Conservation (phyloP, 306 rosid genomes). For the Spatholobus suberectus region DNA sequence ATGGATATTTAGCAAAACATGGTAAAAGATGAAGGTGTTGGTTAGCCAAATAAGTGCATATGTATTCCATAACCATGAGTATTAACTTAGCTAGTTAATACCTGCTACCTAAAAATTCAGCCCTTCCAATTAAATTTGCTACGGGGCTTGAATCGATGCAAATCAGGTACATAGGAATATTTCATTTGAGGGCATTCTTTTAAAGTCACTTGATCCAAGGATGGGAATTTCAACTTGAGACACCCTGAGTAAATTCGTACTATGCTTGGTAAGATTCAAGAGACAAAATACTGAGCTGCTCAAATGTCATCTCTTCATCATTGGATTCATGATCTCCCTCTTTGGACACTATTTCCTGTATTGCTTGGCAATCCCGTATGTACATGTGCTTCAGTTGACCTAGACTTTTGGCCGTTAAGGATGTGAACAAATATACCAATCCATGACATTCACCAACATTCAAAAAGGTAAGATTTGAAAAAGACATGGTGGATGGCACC, state of each 20-base stretch:
- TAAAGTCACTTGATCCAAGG: neutral
- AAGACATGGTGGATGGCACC: neutral
- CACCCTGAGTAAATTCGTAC: slow-evolving; percentile 6
- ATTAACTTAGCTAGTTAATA: neutral
- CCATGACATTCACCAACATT: neutral
- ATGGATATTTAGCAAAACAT: neutral
- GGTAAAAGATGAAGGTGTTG: neutral
- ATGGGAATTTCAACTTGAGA: slow-evolving; percentile 16
- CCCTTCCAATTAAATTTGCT: neutral
- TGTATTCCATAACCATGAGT: neutral
- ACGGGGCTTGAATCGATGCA: neutral
- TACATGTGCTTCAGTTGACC: neutral
- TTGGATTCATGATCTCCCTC: neutral
- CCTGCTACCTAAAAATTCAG: neutral
- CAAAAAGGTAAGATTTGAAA: neutral
- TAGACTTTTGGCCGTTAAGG: slow-evolving; percentile 29
- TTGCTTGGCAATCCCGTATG: neutral
- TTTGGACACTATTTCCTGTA: neutral
- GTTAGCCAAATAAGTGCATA: neutral
- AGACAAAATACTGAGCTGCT: neutral
- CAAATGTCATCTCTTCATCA: neutral
- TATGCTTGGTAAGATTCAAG: neutral
- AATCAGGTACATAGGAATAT: neutral
- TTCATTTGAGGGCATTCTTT: neutral
- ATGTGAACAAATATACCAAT: neutral